These are phyloP conservation scores for Boletus insuetus DNA, from an alignment of 768 basidiomycete species.

Conservation along the genomic window DNA sequence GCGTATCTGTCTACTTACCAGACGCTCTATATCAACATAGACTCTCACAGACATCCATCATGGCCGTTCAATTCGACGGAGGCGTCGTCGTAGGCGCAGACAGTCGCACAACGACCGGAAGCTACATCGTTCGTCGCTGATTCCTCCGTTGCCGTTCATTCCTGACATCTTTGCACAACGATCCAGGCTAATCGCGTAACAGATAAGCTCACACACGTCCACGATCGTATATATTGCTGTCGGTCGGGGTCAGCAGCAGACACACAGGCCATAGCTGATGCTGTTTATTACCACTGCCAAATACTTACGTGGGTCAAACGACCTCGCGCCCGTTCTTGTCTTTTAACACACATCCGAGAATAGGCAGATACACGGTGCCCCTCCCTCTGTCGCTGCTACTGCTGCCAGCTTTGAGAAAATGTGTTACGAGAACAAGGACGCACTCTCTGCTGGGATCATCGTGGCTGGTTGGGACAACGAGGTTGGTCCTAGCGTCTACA, in stretches of 20 bases:
- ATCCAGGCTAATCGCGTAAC: slow-evolving; percentile 93
- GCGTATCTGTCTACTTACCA: slow-evolving; percentile 33
- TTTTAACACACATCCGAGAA: slow-evolving; percentile 3
- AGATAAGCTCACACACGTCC: slow-evolving; percentile 94
- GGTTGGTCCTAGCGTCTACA: slow-evolving; percentile 89
- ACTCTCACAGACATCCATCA: slow-evolving; percentile 85
- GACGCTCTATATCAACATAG: not conserved
- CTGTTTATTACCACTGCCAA: slow-evolving; percentile 81
- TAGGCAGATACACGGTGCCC: slow-evolving; percentile 56
- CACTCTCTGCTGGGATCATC: slow-evolving; percentile 88
- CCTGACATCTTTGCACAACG: not conserved
- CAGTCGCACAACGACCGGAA: slow-evolving; percentile 93
- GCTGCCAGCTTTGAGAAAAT: slow-evolving; percentile 82
- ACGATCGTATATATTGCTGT: slow-evolving; percentile 99
- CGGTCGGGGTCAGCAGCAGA: slow-evolving; percentile 97
- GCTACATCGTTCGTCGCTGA: slow-evolving; percentile 77
- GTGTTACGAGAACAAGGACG: slow-evolving; percentile 94
- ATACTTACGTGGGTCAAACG: slow-evolving; percentile 55
- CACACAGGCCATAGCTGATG: slow-evolving; percentile 94
- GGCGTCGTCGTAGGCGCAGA: slow-evolving; percentile 98
- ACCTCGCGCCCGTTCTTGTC: not conserved
- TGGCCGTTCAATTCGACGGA: slow-evolving; percentile 95
- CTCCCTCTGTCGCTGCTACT: slow-evolving; percentile 79
- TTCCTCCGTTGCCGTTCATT: not conserved
- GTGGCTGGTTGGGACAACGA: slow-evolving; percentile 98